These are phyloP conservation scores for Mycena polygramma DNA, from an alignment of 768 basidiomycete genomes.

Conservation along the genomic window DNA sequence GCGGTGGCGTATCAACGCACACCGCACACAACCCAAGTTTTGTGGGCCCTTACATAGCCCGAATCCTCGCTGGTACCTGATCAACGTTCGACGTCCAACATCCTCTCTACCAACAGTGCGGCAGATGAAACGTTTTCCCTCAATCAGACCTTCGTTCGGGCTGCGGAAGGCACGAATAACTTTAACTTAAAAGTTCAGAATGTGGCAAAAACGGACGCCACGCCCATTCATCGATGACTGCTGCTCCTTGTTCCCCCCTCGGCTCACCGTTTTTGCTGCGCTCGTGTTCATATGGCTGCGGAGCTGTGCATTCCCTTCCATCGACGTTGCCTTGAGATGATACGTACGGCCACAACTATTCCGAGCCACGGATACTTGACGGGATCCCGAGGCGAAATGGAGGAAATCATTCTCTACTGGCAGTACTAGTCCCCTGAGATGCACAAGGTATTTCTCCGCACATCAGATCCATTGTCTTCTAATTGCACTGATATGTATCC, in stretches of 20 bases:
- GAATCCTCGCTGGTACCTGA: conserved; percentile 9
- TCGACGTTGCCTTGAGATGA: conserved; percentile 14
- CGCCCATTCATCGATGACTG: conserved; percentile 7
- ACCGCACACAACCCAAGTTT: neutral
- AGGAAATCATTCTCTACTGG: neutral
- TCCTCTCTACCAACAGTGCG: conserved; percentile 1
- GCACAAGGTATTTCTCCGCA: neutral
- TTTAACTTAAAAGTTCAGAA: conserved; percentile 29
- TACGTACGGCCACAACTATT: conserved; percentile 5
- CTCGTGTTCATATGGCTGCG: neutral
- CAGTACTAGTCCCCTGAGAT: neutral
- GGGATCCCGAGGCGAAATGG: conserved; percentile 1
- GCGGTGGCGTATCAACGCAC: conserved; percentile 20
- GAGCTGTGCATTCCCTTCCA: conserved; percentile 12
- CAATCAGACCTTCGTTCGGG: conserved; percentile 9
- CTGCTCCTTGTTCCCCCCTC: conserved; percentile 5
- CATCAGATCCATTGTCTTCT: conserved; percentile 1
- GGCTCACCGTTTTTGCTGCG: neutral
- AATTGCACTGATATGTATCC: neutral
- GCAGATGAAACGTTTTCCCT: conserved; percentile 28
- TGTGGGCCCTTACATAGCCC: conserved; percentile 8
- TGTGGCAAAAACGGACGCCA: conserved; percentile 23
- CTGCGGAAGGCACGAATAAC: conserved; percentile 11
- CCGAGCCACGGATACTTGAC: neutral
- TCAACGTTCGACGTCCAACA: conserved; percentile 19